Evolutionary conservation across 805 yeast genomes (phyloP), one percentile per base, ranked within the genome.

Genomic region (Candida chilensis): DNA sequence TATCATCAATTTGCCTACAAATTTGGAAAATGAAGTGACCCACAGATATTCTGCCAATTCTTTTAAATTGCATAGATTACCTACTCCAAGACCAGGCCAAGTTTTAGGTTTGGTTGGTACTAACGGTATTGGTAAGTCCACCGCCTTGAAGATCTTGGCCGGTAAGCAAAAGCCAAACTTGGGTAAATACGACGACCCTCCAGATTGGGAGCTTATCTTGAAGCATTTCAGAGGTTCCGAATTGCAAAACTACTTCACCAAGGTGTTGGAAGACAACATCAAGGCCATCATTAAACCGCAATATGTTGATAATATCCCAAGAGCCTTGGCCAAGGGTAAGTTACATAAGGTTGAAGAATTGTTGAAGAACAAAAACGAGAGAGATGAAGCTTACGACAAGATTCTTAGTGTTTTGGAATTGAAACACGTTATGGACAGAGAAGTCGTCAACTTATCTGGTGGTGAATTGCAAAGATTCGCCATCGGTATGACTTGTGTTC

Each of bases 391-490:
- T 28, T 83, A 72, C 37, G 81, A 83, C 37, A 64, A 71, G 37
- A 72, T 85, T 37, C 59, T 85, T 38, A 70, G 67, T 24, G 67
- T 74, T 22, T 68, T 92, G 54, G 95, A 92, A 59, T 71, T 92
- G 50, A 64, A 64, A 39, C 71, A 74, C 38, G 80, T 92, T 29
- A 52, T 86, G 60, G 71, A 76, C 39, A 85, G 99, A 72, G 98
- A 92, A 40, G 83, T 92, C 28, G 69, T 73, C 30, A 82, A 85
- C 46, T 71, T 92, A 41, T 86, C 96, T 28, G 98, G 98, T 78
- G 98, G 98, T 60, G 98, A 92, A 64, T 71, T 92, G 55, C 98
- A 92, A 67, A 79, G 98, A 67, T 92, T 92, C 53, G 97, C 98
- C 28, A 80, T 92, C 53, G 98, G 92, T 46, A 81, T 92, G 87